Evolutionary conservation across 352 stramenopile genomes (phyloP).

Genomic region (Pythium phragmitis): DNA sequence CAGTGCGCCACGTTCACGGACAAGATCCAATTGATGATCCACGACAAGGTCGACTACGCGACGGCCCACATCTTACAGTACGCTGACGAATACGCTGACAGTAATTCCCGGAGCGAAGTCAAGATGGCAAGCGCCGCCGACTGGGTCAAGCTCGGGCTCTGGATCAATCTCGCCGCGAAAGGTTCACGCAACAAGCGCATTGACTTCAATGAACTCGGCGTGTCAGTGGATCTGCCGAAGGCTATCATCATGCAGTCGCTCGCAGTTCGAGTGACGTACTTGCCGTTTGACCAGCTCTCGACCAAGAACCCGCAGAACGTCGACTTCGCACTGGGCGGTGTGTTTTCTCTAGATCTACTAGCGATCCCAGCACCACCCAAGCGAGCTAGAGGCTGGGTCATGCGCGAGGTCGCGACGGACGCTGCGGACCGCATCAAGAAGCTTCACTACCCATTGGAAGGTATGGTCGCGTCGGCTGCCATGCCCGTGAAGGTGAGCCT

Average conservation of each 20-base stretch:
- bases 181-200: slow-evolving; percentile 75
- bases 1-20: slow-evolving; percentile 49
- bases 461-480: slow-evolving; percentile 64
- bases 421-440: slow-evolving; percentile 48
- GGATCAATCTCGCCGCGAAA: slow-evolving; percentile 76
- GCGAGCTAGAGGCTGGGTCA: slow-evolving; percentile 71
- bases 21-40: slow-evolving; percentile 53
- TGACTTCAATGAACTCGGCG: slow-evolving; percentile 64
- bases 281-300: slow-evolving; percentile 61
- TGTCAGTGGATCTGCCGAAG: slow-evolving; percentile 76
- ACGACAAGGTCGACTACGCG: slow-evolving; percentile 63
- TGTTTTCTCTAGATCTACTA: slow-evolving; percentile 70
- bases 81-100: slow-evolving; percentile 71
- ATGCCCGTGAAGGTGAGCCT: slow-evolving; percentile 68
- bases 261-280: slow-evolving; percentile 54
- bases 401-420: slow-evolving; percentile 59
- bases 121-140: slow-evolving; percentile 53
- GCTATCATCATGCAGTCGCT: slow-evolving; percentile 77
- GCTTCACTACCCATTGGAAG: slow-evolving; percentile 73
- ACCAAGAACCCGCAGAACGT: slow-evolving; percentile 25
- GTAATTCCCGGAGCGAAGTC: slow-evolving; percentile 54
- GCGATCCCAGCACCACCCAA: slow-evolving; percentile 66
- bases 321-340: slow-evolving; percentile 56
- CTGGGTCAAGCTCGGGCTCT: slow-evolving; percentile 60
- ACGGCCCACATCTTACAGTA: slow-evolving; percentile 72